Evolutionary conservation across 2,329 filamentous ascomycete species (phyloP).

Genomic region (Hortaea sp.): DNA sequence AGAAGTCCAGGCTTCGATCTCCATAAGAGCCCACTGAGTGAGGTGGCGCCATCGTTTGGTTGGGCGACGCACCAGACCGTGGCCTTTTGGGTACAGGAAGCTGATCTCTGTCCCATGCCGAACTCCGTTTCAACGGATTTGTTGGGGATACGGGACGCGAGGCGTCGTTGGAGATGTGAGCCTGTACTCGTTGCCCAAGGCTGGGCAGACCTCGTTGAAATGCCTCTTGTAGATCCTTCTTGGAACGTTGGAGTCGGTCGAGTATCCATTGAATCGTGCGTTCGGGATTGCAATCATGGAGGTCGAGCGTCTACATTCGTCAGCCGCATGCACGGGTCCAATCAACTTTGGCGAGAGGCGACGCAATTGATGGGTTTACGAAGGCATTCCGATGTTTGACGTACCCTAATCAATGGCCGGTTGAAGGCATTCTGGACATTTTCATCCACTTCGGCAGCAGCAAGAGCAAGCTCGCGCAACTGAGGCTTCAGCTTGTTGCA

Average conservation of each 20-base stretch:
- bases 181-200: slow-evolving; percentile 1
- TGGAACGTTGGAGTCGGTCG: slow-evolving; percentile 11
- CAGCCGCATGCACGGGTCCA: too few species aligned
- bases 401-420: slow-evolving; percentile 6
- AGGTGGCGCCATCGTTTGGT: slow-evolving; percentile 1
- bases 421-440: slow-evolving; percentile 9
- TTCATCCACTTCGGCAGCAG: slow-evolving; percentile 15
- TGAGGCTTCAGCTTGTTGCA: slow-evolving; percentile 15
- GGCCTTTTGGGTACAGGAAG: slow-evolving; percentile 10
- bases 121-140: slow-evolving; percentile 11
- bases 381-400: background rate
- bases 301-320: slow-evolving; percentile 7
- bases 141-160: slow-evolving; percentile 7
- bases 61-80: slow-evolving; percentile 10
- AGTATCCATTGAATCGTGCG: slow-evolving; percentile 17
- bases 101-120: slow-evolving; percentile 12
- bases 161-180: background rate
- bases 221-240: slow-evolving; percentile 10
- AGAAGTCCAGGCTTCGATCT: slow-evolving; percentile 11
- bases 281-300: slow-evolving; percentile 9
- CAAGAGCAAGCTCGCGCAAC: slow-evolving; percentile 15
- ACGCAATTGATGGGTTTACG: too few species aligned
- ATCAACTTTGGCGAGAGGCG: too few species aligned
- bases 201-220: slow-evolving; percentile 1
- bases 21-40: slow-evolving; percentile 1